Base-by-base conservation (phyloP, 257 asterid genomes). In the Salvia hispanica region DNA sequence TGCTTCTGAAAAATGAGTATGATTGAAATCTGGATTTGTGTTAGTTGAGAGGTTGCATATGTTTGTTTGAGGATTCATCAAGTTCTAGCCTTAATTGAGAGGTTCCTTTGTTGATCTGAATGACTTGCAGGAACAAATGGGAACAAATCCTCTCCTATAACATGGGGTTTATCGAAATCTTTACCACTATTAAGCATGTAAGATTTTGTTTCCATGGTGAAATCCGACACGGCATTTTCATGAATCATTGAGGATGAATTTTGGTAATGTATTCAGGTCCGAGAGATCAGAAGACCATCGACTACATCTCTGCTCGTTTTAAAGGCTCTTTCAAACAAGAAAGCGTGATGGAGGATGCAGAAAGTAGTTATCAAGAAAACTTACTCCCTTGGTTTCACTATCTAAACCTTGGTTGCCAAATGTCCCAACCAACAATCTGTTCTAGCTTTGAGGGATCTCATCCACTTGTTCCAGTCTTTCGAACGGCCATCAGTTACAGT, bases 101-200 rank as follows among this genome's bases (percentile, higher is more conserved):
- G 43, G 8, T 39, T 10, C 43, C 9, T 39, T 39, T 39, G 43
- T 39, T 39, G 1, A 39, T 6, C 8, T 39, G 7, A 8, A 5
- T 39, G 8, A 39, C 16, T 76, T 76, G 77, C 85, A 92, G 96
- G 86, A 75, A 43, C 47, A 18, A 76, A 62, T 53, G 98, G 92
- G 59, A 87, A 46, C 89, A 73, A 55, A 96, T 85, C 77, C 67
- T 92, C 25, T 43, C 98, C 96, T 0, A 78, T 86, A 48, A 64
- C 66, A 21, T 86, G 87, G 71, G 96, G 92, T 57, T 69, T 92
- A 77, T 91, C 61, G 96, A 92, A 72, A 84, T 92, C 65, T 83
- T 76, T 48, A 79, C 79, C 70, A 44, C 81, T 50, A 79, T 25
- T 25, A 25, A 86, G 46, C 76, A 71, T 31, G 98, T 92, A 76